phyloP scores from a whole-genome alignment of 352 stramenopile species.

The Globisporangium splendens region DNA sequence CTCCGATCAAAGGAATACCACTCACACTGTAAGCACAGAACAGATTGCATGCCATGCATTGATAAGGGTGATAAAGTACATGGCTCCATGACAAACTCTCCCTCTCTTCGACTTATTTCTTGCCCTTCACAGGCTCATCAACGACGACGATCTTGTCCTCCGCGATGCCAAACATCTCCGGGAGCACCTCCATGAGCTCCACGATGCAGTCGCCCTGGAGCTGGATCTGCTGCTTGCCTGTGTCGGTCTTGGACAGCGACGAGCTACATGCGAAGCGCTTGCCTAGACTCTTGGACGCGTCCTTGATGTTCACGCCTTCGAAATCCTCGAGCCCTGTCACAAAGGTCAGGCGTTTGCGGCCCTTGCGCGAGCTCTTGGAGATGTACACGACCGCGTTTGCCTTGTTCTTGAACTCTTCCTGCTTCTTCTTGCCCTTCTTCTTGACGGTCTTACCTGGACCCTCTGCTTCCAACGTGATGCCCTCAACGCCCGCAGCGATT shows the following conservation, averaged over 20 bases:
- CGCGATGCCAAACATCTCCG: slow-evolving; percentile 72
- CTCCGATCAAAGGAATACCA: no score
- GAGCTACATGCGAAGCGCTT: slow-evolving; percentile 83
- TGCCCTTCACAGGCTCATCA: slow-evolving; percentile 61
- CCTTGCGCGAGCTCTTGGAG: slow-evolving; percentile 73
- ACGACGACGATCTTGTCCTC: slow-evolving; percentile 71
- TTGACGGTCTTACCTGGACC: slow-evolving; percentile 70
- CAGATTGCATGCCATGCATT: no score
- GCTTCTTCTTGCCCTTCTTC: slow-evolving; percentile 83
- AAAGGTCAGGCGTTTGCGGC: slow-evolving; percentile 77
- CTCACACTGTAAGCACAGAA: no score
- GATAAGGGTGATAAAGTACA: no score
- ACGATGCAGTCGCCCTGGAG: slow-evolving; percentile 75
- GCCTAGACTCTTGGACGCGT: slow-evolving; percentile 71
- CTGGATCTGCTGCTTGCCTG: slow-evolving; percentile 78
- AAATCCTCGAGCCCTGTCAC: slow-evolving; percentile 82
- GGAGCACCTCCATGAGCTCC: slow-evolving; percentile 70
- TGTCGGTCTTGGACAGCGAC: slow-evolving; percentile 72
- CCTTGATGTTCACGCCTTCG: slow-evolving; percentile 80
- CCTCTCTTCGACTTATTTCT: slow-evolving; percentile 24
- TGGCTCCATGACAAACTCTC: no score
- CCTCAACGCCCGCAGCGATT: slow-evolving; percentile 75
- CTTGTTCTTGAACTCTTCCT: slow-evolving; percentile 67
- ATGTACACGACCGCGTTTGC: slow-evolving; percentile 67
- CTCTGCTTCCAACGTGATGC: slow-evolving; percentile 65